Evolutionary conservation across 2,329 filamentous ascomycete genomes (phyloP), one percentile per base, ranked within the genome.

Genomic region (Macrophomina tecta): DNA sequence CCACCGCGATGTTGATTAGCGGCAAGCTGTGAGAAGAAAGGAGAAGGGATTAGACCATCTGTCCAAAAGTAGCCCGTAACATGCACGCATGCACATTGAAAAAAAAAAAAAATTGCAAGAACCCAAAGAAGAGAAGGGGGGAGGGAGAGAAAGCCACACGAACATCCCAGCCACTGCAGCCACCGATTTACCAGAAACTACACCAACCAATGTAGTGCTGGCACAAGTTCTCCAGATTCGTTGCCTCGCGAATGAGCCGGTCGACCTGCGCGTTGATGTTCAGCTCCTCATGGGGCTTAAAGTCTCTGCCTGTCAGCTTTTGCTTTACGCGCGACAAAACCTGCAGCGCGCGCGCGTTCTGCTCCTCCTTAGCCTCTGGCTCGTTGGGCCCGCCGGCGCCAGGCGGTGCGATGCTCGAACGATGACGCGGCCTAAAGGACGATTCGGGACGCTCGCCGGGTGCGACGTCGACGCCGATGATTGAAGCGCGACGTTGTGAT

Each of bases 181-280:
- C 28, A 4, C 16, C 28, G n/a, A 16, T 12, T 51, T 65, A 98
- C 94, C 94, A 98, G 85, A 97, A 98, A 80, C 92, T 96, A 81
- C 94, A 98, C 94, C 94, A 98, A 70, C 95, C 95, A 73, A 98
- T 97, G 78, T 97, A 99, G 82, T 98, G 95, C 84, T 98, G 95
- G 78, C 95, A 99, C 69, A 99, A 83, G 78, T 98, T 98, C 85
- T 98, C 95, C 73, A 98, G 84, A 76, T 95, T 97, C 6, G 95
- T 99, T 28, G 95, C 95, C 82, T 99, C 94, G 69, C 91, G 90
- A 73, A 99, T 91, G 73, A 99, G 83, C 79, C 96, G 94, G 79
- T 97, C 94, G 5, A 99, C 96, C 81, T 99, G 95, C 69, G 89
- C 88, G 66, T 92, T 89, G 28, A 97, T 89, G 67, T 89, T 90